Evolutionary conservation across 2,329 filamentous ascomycete species (phyloP), one percentile per base, ranked within the genome.

Genomic region (Aurifilum marmelostoma): DNA sequence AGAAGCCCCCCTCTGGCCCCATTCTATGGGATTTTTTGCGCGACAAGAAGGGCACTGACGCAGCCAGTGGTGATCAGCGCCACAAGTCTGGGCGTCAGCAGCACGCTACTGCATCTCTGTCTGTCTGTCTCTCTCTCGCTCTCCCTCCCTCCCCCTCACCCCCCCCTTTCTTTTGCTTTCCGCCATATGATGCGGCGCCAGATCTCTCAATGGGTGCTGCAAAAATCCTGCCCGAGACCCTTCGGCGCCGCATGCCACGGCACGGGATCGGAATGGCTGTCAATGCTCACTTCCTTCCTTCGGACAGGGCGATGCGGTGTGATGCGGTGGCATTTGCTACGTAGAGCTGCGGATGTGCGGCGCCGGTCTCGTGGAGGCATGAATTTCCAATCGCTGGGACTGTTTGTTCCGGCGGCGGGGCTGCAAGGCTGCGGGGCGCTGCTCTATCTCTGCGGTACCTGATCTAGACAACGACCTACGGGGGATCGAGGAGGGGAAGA

Each of bases 251-350:
- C 32, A 8, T 14, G 7, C 8, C 56, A 59, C 18, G 32, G 56
- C 56, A 37, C 56, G 56, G 56, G 29, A 37, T 32, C 32, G 32
- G 52, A 16, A 18, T 56, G 14, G 52, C 27, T 29, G 27, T 29
- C 43, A 47, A 29, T 29, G 3, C 6, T 5, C 21, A 9, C n/a
- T 52, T 16, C n/a, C 21, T 27, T 54, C 4, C 4, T 29, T 56
- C 29, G 56, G 56, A n/a, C 56, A n/a, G 29, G 16, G 56, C 32
- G 29, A 59, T 59, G 56, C 56, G 56, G 21, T n/a, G 56, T 59
- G 56, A 59, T 59, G 56, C 56, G 21, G 56, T 59, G 32, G 56
- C 56, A 59, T 59, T 12, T 34, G 56, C 56, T 59, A 37, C 32
- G 56, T 34, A 59, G 56, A n/a, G 32, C 32, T 29, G 32, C 21